phyloP scores from a whole-genome alignment of 768 basidiomycete genomes.

The Erythrobasidium yunnanense region DNA sequence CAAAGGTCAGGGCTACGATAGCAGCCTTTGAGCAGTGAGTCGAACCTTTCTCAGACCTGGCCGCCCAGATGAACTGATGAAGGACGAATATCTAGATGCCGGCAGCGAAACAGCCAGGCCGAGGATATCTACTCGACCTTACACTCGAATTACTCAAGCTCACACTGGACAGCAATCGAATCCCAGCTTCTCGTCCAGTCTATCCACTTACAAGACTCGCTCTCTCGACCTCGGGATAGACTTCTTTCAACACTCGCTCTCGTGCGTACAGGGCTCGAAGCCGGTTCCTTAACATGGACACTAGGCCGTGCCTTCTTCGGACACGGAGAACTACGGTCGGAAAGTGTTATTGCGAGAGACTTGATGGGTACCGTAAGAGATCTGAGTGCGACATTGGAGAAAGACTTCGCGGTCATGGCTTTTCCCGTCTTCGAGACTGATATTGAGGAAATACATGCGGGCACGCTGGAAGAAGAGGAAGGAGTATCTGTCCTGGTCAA shows the following conservation, averaged over 20 bases:
- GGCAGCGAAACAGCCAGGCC: conserved; percentile 54
- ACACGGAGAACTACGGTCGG: conserved; percentile 17
- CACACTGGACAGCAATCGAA: conserved; percentile 40
- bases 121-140: conserved; percentile 63
- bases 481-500: conserved; percentile 47
- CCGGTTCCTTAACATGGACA: conserved; percentile 50
- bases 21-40: conserved; percentile 82
- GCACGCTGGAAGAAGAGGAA: conserved; percentile 23
- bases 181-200: conserved; percentile 28
- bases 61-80: not conserved
- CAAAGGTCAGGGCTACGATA: conserved; percentile 71
- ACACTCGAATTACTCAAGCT: conserved; percentile 49
- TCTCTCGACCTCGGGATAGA: conserved; percentile 48
- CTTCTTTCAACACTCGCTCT: conserved; percentile 51
- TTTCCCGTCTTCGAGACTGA: conserved; percentile 38
- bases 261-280: conserved; percentile 47
- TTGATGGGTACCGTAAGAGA: conserved; percentile 34
- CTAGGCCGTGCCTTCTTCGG: conserved; percentile 1
- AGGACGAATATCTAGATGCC: conserved; percentile 46
- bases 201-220: conserved; percentile 31
- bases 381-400: conserved; percentile 34
- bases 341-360: conserved; percentile 9
- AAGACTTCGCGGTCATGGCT: conserved; percentile 54
- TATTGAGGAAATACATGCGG: conserved; percentile 1
- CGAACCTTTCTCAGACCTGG: not conserved